A percentile compares a stretch with the other conserved stretches of the same genome.
Conservation (phyloP, 2,329 filamentous ascomycete species). For the Thielaviopsis ethacetica region DNA sequence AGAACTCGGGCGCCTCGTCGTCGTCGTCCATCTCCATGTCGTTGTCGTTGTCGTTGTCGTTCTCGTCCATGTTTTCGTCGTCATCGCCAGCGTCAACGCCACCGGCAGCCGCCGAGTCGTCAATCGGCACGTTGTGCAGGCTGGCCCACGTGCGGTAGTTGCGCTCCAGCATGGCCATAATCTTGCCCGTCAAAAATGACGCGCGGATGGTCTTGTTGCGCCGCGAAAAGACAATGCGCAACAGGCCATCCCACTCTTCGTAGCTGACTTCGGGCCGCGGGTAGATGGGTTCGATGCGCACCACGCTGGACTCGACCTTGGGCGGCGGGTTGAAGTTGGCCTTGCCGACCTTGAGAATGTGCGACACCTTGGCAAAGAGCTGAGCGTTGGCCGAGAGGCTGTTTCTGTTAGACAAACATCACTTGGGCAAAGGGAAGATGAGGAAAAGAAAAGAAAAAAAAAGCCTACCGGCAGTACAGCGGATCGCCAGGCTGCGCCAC, state of each 20-base stretch:
- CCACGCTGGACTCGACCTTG: constrained; percentile 79
- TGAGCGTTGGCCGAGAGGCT: constrained; percentile 77
- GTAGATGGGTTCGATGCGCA: constrained; percentile 72
- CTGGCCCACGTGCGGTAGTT: constrained; percentile 89
- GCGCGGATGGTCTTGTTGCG: constrained; percentile 84
- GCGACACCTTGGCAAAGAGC: constrained; percentile 55
- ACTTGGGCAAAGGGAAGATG: too few relatives aligned
- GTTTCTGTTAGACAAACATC: background rate
- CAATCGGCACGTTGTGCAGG: constrained; percentile 63
- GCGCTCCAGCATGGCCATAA: constrained; percentile 64
- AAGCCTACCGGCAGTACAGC: constrained; percentile 53
- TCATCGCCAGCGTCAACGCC: constrained; percentile 28
- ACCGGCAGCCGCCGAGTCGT: constrained; percentile 35
- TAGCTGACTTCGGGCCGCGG: constrained; percentile 74
- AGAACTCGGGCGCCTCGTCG: constrained; percentile 69
- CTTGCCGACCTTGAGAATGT: constrained; percentile 83
- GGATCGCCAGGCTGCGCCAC: constrained; percentile 79
- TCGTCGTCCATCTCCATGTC: constrained; percentile 38
- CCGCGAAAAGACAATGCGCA: constrained; percentile 53
- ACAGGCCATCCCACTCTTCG: constrained; percentile 85
- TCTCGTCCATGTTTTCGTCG: constrained; percentile 23
- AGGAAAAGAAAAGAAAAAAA: background rate
- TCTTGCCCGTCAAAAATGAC: constrained; percentile 63
- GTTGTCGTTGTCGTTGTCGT: constrained; percentile 25
- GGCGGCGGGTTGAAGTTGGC: constrained; percentile 96